Evolutionary conservation across 2,329 filamentous ascomycete species (phyloP).

Genomic region (Phaeosphaeriaceae sp.): DNA sequence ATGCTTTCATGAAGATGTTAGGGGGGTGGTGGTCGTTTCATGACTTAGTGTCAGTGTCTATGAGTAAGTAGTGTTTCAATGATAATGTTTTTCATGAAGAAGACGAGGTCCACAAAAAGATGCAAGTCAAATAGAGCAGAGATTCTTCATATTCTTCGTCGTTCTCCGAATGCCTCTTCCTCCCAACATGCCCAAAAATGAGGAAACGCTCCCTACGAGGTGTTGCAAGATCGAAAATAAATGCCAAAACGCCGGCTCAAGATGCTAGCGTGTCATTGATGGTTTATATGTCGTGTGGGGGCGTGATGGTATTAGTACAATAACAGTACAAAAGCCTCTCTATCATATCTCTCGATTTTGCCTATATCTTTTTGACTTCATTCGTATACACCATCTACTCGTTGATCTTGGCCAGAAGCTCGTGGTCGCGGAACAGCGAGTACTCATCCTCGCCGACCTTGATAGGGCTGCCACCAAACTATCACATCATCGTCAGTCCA

Average conservation of each 20-base stretch:
- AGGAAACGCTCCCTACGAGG: constrained; percentile 8
- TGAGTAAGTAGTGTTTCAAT: not conserved
- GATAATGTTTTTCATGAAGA: not conserved
- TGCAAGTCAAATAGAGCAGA: constrained; percentile 17
- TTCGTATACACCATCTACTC: constrained; percentile 65
- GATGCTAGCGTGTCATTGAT: constrained; percentile 36
- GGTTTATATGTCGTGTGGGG: constrained; percentile 7
- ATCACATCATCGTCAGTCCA: constrained; percentile 50
- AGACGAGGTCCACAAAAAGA: not conserved
- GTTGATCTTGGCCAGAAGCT: constrained; percentile 99
- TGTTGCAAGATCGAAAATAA: constrained; percentile 14
- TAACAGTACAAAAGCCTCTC: constrained; percentile 24
- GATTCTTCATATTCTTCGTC: constrained; percentile 24
- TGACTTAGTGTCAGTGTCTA: not conserved
- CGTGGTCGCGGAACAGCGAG: constrained; percentile 94
- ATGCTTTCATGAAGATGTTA: not conserved
- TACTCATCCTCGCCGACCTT: constrained; percentile 98
- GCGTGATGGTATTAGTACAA: constrained; percentile 36
- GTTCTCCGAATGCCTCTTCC: constrained; percentile 6
- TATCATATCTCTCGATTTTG: too few species aligned
- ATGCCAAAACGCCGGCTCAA: constrained; percentile 37
- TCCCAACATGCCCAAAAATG: constrained; percentile 17
- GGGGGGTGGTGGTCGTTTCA: not conserved
- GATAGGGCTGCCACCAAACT: constrained; percentile 93
- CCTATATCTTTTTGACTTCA: not conserved